Evolutionary conservation across 2,329 filamentous ascomycete genomes (phyloP).

Genomic region (Grosmannia clavigera): DNA sequence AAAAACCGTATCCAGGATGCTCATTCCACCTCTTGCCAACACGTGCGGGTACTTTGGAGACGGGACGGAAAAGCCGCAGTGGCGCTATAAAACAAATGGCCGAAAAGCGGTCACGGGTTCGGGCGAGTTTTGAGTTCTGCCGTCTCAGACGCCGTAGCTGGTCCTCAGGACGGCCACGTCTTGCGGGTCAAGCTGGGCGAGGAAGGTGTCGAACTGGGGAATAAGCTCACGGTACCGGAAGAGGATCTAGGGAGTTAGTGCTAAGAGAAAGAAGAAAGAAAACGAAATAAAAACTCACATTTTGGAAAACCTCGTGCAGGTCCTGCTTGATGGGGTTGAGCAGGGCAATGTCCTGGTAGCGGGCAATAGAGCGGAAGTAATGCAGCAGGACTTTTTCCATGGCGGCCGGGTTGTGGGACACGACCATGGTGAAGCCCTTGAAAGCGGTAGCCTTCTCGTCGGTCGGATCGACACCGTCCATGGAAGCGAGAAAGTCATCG

Average conservation of each 20-base stretch:
- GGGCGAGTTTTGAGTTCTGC: neutral
- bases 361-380: constrained; percentile 75
- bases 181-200: constrained; percentile 34
- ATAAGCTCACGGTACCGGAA: constrained; percentile 46
- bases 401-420: constrained; percentile 76
- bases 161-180: constrained; percentile 37
- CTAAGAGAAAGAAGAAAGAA: neutral
- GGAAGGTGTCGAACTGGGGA: constrained; percentile 43
- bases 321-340: constrained; percentile 50
- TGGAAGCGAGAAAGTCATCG: constrained; percentile 65
- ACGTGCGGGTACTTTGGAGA: too few relatives aligned
- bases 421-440: constrained; percentile 75
- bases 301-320: constrained; percentile 61
- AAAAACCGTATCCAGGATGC: too few relatives aligned
- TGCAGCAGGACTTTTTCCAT: constrained; percentile 77
- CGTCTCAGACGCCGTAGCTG: constrained; percentile 31
- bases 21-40: too few relatives aligned
- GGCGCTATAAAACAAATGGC: too few relatives aligned
- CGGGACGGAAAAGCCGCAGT: too few relatives aligned
- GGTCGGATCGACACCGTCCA: constrained; percentile 74
- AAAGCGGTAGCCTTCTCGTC: constrained; percentile 93
- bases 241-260: constrained; percentile 29
- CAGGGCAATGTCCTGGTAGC: constrained; percentile 54
- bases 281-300: constrained; percentile 38
- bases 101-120: too few relatives aligned